Conservation (phyloP, 1,284 basidiomycete species). For the Papiliotrema fonsecae region DNA sequence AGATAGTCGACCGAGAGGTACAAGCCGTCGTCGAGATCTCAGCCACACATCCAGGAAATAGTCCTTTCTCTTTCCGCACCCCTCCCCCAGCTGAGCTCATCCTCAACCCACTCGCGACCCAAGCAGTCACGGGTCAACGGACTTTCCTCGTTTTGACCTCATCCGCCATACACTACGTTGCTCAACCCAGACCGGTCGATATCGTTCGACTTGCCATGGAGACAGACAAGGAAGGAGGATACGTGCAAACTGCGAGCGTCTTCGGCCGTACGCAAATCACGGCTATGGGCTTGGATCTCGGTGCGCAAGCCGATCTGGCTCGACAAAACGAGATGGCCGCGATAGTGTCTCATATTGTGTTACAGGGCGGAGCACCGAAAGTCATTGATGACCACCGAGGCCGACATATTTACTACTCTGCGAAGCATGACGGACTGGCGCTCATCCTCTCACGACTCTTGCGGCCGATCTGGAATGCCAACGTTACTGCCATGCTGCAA, state of each 20-base stretch:
- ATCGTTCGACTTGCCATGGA: constrained; percentile 34
- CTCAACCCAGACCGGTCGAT: constrained; percentile 37
- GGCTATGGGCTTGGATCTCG: constrained; percentile 37
- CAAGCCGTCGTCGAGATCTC: constrained; percentile 64
- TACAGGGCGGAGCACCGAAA: too few relatives aligned
- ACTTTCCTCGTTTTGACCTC: constrained; percentile 38
- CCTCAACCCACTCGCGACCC: constrained; percentile 31
- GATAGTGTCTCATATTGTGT: too few relatives aligned
- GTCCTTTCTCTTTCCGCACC: constrained; percentile 9
- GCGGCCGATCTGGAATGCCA: constrained; percentile 80
- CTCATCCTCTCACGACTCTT: constrained; percentile 81
- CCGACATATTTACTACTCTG: too few relatives aligned
- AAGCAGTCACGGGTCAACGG: constrained; percentile 25
- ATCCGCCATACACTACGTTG: constrained; percentile 33
- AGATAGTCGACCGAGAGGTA: constrained; percentile 69
- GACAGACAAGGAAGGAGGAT: constrained; percentile 32
- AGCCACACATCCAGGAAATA: constrained; percentile 24
- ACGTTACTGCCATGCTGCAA: constrained; percentile 55
- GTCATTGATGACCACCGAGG: too few relatives aligned
- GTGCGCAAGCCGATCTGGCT: constrained; percentile 23
- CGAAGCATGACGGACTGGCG: constrained; percentile 82
- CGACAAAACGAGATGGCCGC: too few relatives aligned
- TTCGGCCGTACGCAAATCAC: constrained; percentile 21
- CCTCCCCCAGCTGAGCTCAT: constrained; percentile 21
- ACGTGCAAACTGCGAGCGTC: background rate